A percentile compares a stretch with the other conserved stretches of the same genome.
Conservation (phyloP, 768 basidiomycete genomes). For the Nevesoporus exiguus region DNA sequence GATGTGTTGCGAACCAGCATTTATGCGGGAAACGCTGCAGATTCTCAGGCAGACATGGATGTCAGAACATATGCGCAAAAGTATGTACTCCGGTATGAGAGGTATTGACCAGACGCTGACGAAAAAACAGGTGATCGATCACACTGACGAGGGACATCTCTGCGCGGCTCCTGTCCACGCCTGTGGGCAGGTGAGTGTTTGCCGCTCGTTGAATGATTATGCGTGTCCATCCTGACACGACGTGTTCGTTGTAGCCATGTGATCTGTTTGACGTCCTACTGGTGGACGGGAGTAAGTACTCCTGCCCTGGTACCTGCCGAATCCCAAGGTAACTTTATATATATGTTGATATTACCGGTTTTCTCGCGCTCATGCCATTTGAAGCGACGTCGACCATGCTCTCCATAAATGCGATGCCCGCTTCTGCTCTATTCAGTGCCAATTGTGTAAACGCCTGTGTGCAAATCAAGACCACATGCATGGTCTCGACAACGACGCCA, state of each 20-base stretch:
- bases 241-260: slow-evolving; percentile 36
- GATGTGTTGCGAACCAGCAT: slow-evolving; percentile 51
- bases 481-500: background rate
- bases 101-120: background rate
- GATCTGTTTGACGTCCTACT: slow-evolving; percentile 32
- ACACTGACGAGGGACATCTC: slow-evolving; percentile 46
- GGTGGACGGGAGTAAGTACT: slow-evolving; percentile 31
- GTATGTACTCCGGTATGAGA: slow-evolving; percentile 26
- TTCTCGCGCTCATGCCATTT: background rate
- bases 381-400: slow-evolving; percentile 44
- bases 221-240: background rate
- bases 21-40: slow-evolving; percentile 53
- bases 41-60: slow-evolving; percentile 46
- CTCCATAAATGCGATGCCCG: slow-evolving; percentile 49
- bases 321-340: slow-evolving; percentile 36
- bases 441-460: slow-evolving; percentile 55
- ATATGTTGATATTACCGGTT: background rate
- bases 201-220: too few species aligned
- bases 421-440: slow-evolving; percentile 52
- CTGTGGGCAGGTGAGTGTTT: slow-evolving; percentile 46
- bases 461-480: slow-evolving; percentile 21
- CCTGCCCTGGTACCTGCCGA: slow-evolving; percentile 42
- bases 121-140: slow-evolving; percentile 40
- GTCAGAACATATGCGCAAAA: slow-evolving; percentile 50
- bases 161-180: slow-evolving; percentile 53